Evolutionary conservation across 2,329 filamentous ascomycete species (phyloP), one percentile per base, ranked within the genome.

Genomic region (Davidsoniella australis): DNA sequence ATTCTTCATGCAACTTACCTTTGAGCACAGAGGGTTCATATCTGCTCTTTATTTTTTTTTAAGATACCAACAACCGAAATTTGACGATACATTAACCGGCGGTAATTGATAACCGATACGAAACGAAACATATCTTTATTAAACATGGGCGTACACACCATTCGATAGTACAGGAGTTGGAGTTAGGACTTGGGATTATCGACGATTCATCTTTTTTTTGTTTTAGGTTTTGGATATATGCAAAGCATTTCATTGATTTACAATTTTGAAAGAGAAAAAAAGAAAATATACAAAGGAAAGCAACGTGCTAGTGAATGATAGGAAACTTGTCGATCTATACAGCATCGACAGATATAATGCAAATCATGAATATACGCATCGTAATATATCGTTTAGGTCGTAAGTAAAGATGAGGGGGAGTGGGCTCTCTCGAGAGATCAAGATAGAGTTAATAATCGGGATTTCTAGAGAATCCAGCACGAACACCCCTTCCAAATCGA

Each of bases 401-500:
- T 33, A 33, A 33, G 7, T 33, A 9, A 33, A 23, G 20, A n/a
- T 16, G 38, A 41, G 9, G 39, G 16, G 4, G 24, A 16, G 29
- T 58, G 62, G 20, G 20, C 5, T 9, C 9, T 33, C 29, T 3
- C 4, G 6, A 33, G 29, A 33, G 29, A 12, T 3, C 12, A 12
- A 5, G 29, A 12, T 33, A 9, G 12, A 33, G 29, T 12, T 33
- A 33, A 33, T 33, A 33, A 33, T 33, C 9, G 12, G 8, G 74
- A 56, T 59, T 63, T 57, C 64, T 73, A 29, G 70, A 63, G 55
- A 79, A 75, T 0, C 75, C 75, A 39, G 68, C 62, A 51, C 68
- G 70, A 44, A 70, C 65, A n/a, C 69, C 69, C 51, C 73, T 69
- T 12, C 80, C 80, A 60, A 85, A 84, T 8, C 73, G 71, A 46